These are phyloP conservation scores for Saccharomyces hybrid DNA, from an alignment of 1,139 yeast species.

Conservation along the genomic window DNA sequence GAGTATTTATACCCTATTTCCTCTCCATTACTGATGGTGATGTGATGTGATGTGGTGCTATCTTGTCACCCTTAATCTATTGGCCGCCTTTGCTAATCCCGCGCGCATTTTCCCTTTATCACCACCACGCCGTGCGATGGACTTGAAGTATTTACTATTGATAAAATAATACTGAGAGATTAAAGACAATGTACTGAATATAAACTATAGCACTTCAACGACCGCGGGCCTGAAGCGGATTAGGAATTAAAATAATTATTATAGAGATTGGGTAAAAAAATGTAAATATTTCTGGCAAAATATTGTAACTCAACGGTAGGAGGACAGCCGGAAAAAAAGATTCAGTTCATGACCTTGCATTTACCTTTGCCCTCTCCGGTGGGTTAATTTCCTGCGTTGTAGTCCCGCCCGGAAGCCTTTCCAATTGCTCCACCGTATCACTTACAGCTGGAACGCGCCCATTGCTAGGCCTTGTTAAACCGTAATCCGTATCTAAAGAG, in stretches of 20 bases:
- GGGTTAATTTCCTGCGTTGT: neutral
- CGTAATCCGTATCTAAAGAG: neutral
- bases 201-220: neutral
- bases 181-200: neutral
- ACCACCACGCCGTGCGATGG: neutral
- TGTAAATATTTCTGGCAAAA: neutral
- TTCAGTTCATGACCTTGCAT: neutral
- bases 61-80: neutral
- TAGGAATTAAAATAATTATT: neutral
- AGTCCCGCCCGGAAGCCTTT: neutral
- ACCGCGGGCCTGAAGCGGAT: neutral
- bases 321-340: neutral
- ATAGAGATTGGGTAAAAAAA: neutral
- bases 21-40: neutral
- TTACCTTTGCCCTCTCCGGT: neutral
- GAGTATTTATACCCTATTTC: neutral
- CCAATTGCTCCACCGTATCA: neutral
- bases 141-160: neutral
- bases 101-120: constrained; percentile 1
- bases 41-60: neutral
- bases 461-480: neutral
- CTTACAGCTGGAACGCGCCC: neutral
- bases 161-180: neutral
- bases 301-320: neutral
- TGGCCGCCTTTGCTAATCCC: neutral